phyloP scores from a whole-genome alignment of 805 yeast genomes.

The Wickerhamomyces queroliae region DNA sequence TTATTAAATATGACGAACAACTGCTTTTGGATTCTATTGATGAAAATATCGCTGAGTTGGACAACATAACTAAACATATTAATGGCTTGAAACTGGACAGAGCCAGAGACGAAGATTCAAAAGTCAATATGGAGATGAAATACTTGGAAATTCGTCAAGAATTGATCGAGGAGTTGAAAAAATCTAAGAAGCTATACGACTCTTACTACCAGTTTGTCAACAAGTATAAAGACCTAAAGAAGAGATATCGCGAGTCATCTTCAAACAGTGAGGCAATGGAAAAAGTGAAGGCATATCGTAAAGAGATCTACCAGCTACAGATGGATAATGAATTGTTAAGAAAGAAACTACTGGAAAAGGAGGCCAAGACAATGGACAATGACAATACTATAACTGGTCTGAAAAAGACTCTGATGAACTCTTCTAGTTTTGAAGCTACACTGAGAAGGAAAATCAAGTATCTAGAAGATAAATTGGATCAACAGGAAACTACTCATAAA shows the following conservation, averaged over 20 bases:
- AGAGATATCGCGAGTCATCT: neutral
- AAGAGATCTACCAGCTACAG: conserved; percentile 10
- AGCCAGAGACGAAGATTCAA: conserved; percentile 5
- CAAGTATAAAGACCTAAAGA: conserved; percentile 25
- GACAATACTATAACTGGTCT: conserved; percentile 10
- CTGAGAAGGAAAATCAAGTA: conserved; percentile 14
- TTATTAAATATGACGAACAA: neutral
- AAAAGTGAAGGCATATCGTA: conserved; percentile 6
- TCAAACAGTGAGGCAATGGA: neutral
- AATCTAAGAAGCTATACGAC: conserved; percentile 28
- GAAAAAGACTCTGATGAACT: conserved; percentile 7
- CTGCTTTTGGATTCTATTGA: conserved; percentile 19
- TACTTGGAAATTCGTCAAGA: conserved; percentile 24
- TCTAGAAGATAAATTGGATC: conserved; percentile 23
- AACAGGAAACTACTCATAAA: conserved; percentile 18
- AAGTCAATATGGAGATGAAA: conserved; percentile 12
- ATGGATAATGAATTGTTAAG: conserved; percentile 9
- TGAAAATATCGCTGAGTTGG: conserved; percentile 20
- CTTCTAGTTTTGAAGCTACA: conserved; percentile 12
- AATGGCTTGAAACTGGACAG: conserved; percentile 10
- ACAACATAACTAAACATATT: conserved; percentile 17
- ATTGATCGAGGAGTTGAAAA: conserved; percentile 26
- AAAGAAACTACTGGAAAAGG: conserved; percentile 14
- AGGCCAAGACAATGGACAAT: conserved; percentile 7
- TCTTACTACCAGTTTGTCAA: conserved; percentile 26